A percentile compares a stretch with the other conserved stretches of the same genome.
phyloP scores from a whole-genome alignment of 306 rosid species.

The Luffa acutangula region DNA sequence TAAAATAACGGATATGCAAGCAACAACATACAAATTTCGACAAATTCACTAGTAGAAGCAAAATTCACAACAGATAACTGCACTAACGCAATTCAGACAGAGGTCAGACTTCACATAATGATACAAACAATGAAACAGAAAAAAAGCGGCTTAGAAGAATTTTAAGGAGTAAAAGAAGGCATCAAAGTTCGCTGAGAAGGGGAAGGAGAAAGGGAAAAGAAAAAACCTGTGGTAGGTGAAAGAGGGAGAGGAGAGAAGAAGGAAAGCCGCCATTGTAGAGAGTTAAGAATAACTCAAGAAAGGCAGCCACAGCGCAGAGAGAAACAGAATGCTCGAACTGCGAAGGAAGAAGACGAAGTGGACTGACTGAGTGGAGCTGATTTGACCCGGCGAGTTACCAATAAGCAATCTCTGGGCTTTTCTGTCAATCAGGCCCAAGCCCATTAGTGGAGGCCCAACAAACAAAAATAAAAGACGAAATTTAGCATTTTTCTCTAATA shows the following conservation, averaged over 20 bases:
- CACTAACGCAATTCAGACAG: background rate
- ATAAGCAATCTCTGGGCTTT: background rate
- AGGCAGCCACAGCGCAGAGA: background rate
- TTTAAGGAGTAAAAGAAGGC: background rate
- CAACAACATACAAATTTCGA: background rate
- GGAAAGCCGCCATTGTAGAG: background rate
- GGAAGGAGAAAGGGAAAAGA: background rate
- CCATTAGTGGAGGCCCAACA: background rate
- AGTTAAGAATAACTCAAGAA: background rate
- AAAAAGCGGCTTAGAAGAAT: background rate
- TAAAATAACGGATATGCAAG: background rate
- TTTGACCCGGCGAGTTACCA: background rate
- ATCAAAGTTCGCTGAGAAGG: background rate
- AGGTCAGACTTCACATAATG: background rate
- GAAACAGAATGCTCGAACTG: background rate
- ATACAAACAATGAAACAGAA: background rate
- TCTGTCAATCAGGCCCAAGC: background rate
- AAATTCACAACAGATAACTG: background rate
- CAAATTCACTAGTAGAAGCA: background rate
- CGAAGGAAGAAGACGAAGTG: background rate
- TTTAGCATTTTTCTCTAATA: too few relatives aligned
- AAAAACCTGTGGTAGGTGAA: background rate
- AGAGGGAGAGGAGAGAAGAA: constrained; percentile 5
- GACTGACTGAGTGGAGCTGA: background rate
- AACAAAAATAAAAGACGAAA: too few relatives aligned